Conservation (phyloP, 352 stramenopile genomes). For the Pythium sukuiense region DNA sequence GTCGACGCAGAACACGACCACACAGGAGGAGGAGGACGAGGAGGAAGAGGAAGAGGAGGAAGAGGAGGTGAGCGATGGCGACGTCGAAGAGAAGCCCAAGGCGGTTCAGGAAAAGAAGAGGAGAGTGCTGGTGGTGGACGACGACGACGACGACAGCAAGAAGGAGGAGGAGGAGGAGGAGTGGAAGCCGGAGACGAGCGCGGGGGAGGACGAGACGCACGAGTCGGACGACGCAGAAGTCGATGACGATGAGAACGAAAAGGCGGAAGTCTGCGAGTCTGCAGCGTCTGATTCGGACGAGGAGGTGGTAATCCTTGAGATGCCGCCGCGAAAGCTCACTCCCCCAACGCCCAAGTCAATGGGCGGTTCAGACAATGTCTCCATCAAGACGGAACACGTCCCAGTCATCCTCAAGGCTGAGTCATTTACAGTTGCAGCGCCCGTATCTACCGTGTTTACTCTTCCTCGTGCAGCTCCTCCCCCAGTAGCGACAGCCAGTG, state of each 20-base stretch:
- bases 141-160: constrained; percentile 26
- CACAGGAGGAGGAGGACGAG: background rate
- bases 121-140: constrained; percentile 4
- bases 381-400: background rate
- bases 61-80: background rate
- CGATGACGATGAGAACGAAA: constrained; percentile 31
- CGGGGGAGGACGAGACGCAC: constrained; percentile 21
- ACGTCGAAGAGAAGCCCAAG: background rate
- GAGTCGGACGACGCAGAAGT: constrained; percentile 28
- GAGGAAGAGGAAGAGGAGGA: background rate
- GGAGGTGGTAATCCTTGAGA: background rate
- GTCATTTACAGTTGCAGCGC: background rate
- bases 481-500: background rate
- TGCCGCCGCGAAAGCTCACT: background rate
- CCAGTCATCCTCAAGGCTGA: background rate
- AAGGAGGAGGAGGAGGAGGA: constrained; percentile 29
- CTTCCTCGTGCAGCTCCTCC: background rate
- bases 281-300: background rate
- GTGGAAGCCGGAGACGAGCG: constrained; percentile 22
- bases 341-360: background rate
- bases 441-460: too few species aligned
- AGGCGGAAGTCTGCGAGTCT: constrained; percentile 32
- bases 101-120: constrained; percentile 2
- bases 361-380: background rate
- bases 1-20: constrained; percentile 6